Conservation (phyloP, 2,329 filamentous ascomycete species). For the Xylariaceae sp. region DNA sequence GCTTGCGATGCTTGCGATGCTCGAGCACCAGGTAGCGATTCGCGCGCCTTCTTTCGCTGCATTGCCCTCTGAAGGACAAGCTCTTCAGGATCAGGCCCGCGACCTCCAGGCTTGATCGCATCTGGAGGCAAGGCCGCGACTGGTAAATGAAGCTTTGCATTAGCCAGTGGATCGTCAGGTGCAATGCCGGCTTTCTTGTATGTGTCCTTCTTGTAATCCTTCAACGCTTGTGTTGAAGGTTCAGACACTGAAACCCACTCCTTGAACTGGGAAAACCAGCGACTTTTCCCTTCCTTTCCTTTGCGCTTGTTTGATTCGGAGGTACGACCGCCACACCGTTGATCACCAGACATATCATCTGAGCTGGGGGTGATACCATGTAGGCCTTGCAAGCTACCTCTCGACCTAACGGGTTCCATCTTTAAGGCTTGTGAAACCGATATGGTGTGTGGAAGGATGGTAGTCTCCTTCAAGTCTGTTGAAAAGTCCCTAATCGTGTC, state of each 20-base stretch:
- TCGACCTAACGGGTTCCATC: conserved; percentile 21
- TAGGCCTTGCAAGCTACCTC: conserved; percentile 10
- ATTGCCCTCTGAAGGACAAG: conserved; percentile 45
- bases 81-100: conserved; percentile 55
- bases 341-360: conserved; percentile 3
- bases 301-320: conserved; percentile 36
- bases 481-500: conserved; percentile 16
- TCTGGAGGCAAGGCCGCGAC: conserved; percentile 53
- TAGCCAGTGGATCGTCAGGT: conserved; percentile 51
- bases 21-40: conserved; percentile 33
- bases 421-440: conserved; percentile 10
- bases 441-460: conserved; percentile 11
- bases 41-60: conserved; percentile 41
- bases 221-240: conserved; percentile 57
- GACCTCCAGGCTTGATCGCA: conserved; percentile 53
- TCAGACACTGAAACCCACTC: conserved; percentile 57
- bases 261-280: conserved; percentile 54
- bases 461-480: neutral
- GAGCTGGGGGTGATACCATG: neutral
- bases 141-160: conserved; percentile 55
- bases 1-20: conserved; percentile 22
- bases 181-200: conserved; percentile 54
- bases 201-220: conserved; percentile 51
- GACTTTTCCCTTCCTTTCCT: conserved; percentile 39
- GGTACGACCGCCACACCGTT: conserved; percentile 12